These are phyloP conservation scores for Cyclocybe cylindracea DNA, from an alignment of 768 basidiomycete species.

Conservation along the genomic window DNA sequence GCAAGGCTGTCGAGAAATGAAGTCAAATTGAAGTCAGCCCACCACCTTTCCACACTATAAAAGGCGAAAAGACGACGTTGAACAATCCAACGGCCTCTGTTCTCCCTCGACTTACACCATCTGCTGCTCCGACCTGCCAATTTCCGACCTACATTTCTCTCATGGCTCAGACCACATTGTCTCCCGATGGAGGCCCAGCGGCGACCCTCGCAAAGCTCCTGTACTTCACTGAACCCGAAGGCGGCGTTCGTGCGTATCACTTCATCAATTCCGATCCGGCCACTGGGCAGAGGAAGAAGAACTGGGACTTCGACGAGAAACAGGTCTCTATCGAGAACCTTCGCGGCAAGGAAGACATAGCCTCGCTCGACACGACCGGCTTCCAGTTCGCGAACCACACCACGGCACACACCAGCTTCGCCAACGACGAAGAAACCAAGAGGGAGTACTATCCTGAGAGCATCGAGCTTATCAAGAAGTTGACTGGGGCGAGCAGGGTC, in stretches of 20 bases:
- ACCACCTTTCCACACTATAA: no score
- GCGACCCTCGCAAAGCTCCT: slow-evolving; percentile 29
- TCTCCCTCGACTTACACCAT: no score
- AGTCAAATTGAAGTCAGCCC: no score
- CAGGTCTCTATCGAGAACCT: slow-evolving; percentile 49
- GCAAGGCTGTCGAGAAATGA: no score
- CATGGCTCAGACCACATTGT: no score
- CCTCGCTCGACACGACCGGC: slow-evolving; percentile 48
- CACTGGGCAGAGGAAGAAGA: slow-evolving; percentile 34
- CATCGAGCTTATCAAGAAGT: slow-evolving; percentile 52
- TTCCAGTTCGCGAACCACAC: slow-evolving; percentile 43
- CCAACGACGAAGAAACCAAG: slow-evolving; percentile 47
- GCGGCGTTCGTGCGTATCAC: slow-evolving; percentile 40
- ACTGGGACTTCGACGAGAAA: slow-evolving; percentile 27
- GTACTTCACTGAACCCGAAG: slow-evolving; percentile 37
- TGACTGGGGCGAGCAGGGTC: slow-evolving; percentile 60
- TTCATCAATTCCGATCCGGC: slow-evolving; percentile 30
- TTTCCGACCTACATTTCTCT: no score
- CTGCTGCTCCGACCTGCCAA: no score
- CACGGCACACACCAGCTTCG: slow-evolving; percentile 46
- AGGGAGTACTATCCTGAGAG: slow-evolving; percentile 62
- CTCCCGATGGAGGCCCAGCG: not conserved
- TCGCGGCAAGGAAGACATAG: slow-evolving; percentile 45
- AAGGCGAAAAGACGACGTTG: no score
- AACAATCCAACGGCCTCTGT: no score